A percentile compares a stretch with the other conserved stretches of the same genome.
Conservation (phyloP, 2,329 filamentous ascomycete species). For the Phialocephala subalpina region DNA sequence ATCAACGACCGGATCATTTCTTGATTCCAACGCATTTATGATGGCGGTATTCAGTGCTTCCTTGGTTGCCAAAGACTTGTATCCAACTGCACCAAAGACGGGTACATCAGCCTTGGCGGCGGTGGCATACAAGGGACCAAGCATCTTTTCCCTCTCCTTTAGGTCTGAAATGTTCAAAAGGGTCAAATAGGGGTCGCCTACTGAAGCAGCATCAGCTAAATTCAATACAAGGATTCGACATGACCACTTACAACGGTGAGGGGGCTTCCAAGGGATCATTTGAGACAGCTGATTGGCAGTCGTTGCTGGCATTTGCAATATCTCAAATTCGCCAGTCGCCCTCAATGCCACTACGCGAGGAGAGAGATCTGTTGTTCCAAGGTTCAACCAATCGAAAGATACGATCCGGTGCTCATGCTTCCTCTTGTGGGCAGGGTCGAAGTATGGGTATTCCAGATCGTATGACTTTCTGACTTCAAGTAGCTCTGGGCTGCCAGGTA, state of each 20-base stretch:
- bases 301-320: conserved; percentile 66
- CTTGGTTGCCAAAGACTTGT: conserved; percentile 43
- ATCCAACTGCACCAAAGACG: conserved; percentile 63
- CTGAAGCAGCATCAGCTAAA: conserved; percentile 47
- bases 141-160: conserved; percentile 58
- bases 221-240: neutral
- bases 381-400: conserved; percentile 73
- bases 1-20: conserved; percentile 35
- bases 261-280: conserved; percentile 66
- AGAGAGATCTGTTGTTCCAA: conserved; percentile 61
- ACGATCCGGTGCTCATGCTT: conserved; percentile 63
- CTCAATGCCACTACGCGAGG: conserved; percentile 67
- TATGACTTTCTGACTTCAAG: conserved; percentile 66
- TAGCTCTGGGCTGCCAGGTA: conserved; percentile 63
- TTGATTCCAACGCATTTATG: conserved; percentile 32
- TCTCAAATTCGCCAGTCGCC: conserved; percentile 67
- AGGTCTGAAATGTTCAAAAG: conserved; percentile 64
- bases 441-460: conserved; percentile 67
- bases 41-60: conserved; percentile 41
- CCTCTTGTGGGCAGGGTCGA: conserved; percentile 56
- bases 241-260: conserved; percentile 52
- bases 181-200: conserved; percentile 59
- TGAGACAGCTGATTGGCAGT: conserved; percentile 66
- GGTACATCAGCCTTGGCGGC: conserved; percentile 61
- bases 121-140: conserved; percentile 63